Base-by-base conservation (phyloP, 345 rosid genomes). In the Mangifera indica region DNA sequence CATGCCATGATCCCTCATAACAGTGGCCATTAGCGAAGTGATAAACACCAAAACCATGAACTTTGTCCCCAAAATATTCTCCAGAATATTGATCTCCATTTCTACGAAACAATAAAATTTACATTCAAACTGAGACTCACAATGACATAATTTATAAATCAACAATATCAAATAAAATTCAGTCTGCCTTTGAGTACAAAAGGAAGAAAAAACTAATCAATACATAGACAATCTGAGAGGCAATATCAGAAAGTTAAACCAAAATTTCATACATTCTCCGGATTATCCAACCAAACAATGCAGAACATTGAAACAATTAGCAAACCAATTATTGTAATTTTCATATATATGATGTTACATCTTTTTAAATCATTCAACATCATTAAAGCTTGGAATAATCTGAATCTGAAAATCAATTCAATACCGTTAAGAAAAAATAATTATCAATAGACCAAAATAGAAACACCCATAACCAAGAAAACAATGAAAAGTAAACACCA, bases 1-100 rank as follows among this genome's bases (percentile, higher is more conserved):
- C 99, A 22, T 95, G 98, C 99, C 99, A 95, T 12, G 97, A 92
- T 3, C 99, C 99, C 81, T 95, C 96, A 0, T 95, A 92, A 75
- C 88, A 86, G 49, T 95, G 99, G 71, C 97, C 96, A 71, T 91
- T 91, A 22, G 91, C 90, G 18, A 95, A 95, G 75, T 83, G 93
- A 70, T 95, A 95, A 24, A 89, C 88, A 44, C 98, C 98, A 18
- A 95, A 92, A 1, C 99, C 99, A 57, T 95, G 97, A 25, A 95
- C 84, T 81, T 92, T 92, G 69, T 92, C 99, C 42, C 98, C 93
- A 60, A 88, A 95, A 76, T 91, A 95, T 77, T 95, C 99, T 40
- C 99, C 98, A 1, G 88, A 89, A 46, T 92, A 95, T 76, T 83
- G 84, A 81, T 95, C 99, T 57, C 99, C 98, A 63, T 89, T 95